Conservation (phyloP, 116 monocot species). For the Phalaenopsis hybrid region DNA sequence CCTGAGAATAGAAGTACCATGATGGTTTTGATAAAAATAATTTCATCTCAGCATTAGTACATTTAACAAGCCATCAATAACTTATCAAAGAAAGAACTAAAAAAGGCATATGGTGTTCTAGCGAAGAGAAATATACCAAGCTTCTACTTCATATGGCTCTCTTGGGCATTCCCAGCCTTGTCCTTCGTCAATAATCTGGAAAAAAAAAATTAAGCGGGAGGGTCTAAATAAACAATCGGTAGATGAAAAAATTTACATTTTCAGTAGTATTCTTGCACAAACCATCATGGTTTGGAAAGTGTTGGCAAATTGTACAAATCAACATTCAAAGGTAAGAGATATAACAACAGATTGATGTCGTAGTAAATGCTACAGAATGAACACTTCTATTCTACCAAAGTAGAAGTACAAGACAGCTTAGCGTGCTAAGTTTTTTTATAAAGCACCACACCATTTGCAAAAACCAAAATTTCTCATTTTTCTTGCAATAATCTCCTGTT, state of each 20-base stretch:
- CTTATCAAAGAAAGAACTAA: neutral
- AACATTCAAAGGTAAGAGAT: too few relatives aligned
- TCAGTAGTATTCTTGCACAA: slow-evolving; percentile 2
- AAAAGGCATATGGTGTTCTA: neutral
- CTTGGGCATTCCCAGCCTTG: slow-evolving; percentile 95
- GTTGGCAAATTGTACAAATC: too few relatives aligned
- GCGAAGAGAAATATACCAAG: slow-evolving; percentile 5
- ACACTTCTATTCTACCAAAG: too few relatives aligned
- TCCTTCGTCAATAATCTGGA: slow-evolving; percentile 65
- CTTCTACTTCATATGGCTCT: slow-evolving; percentile 73
- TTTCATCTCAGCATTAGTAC: neutral
- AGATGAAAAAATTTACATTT: neutral
- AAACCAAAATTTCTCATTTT: too few relatives aligned
- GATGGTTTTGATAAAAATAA: neutral
- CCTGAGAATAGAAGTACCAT: slow-evolving; percentile 35
- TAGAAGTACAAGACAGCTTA: too few relatives aligned
- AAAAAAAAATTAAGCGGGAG: slow-evolving; percentile 7
- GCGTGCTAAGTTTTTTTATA: too few relatives aligned
- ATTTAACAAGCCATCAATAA: neutral
- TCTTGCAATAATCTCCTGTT: too few relatives aligned
- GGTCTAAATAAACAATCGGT: neutral
- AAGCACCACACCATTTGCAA: too few relatives aligned
- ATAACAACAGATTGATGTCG: too few relatives aligned
- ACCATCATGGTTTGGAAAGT: neutral
- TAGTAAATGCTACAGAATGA: too few relatives aligned